phyloP scores from a whole-genome alignment of 306 rosid genomes.

The Lithocarpus polystachyus region DNA sequence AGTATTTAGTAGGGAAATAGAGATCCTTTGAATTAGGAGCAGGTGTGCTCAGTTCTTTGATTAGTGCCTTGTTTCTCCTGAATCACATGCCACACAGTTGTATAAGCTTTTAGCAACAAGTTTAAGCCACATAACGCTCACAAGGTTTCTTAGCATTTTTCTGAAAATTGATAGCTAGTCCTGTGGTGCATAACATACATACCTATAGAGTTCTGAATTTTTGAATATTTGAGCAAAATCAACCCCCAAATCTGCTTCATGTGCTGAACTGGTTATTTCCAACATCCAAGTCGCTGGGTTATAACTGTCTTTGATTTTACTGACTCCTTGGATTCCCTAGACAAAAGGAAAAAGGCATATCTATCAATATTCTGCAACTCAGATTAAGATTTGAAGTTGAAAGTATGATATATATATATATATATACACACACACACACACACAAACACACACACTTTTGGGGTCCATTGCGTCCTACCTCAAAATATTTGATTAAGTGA shows the following conservation, averaged over 20 bases:
- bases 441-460: too few relatives aligned
- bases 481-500: constrained; percentile 37
- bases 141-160: too few relatives aligned
- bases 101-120: background rate
- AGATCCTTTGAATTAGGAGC: constrained; percentile 50
- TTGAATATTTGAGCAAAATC: constrained; percentile 37
- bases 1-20: constrained; percentile 44
- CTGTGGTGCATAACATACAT: background rate
- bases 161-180: background rate
- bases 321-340: constrained; percentile 40
- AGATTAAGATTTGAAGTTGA: background rate
- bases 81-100: background rate
- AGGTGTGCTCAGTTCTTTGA: constrained; percentile 54
- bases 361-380: background rate
- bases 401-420: background rate
- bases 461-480: constrained; percentile 18
- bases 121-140: too few relatives aligned
- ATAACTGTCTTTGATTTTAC: constrained; percentile 30
- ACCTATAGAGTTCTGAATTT: constrained; percentile 40
- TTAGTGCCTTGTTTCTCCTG: constrained; percentile 59
- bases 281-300: constrained; percentile 58
- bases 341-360: background rate
- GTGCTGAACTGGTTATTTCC: constrained; percentile 40
- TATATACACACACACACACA: too few relatives aligned
- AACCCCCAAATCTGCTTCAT: constrained; percentile 37